Percentiles rank a stretch among this genome's conserved stretches.
Conservation (phyloP, 2,329 filamentous ascomycete genomes). For the Amesomyces nigricolor region DNA sequence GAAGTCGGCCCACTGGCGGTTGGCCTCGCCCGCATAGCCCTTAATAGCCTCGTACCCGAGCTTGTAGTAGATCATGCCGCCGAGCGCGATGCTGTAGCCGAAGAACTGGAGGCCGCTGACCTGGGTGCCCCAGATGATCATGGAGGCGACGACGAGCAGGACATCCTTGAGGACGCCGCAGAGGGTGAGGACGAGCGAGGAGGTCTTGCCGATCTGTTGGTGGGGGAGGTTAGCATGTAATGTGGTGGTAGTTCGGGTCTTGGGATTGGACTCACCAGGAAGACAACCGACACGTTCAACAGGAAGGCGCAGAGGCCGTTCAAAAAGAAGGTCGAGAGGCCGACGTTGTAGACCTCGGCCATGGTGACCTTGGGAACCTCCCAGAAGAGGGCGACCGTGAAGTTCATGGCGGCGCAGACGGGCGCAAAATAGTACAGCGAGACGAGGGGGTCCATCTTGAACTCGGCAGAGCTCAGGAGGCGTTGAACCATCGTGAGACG, state of each 20-base stretch:
- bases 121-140: constrained; percentile 74
- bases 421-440: constrained; percentile 89
- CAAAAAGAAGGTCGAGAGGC: constrained; percentile 63
- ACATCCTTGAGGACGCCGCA: constrained; percentile 87
- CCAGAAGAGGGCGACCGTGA: constrained; percentile 64
- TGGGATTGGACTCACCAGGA: constrained; percentile 59
- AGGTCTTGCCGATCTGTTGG: constrained; percentile 75
- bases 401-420: constrained; percentile 78
- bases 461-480: constrained; percentile 73
- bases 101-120: constrained; percentile 74
- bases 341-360: constrained; percentile 67
- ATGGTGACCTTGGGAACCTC: constrained; percentile 66
- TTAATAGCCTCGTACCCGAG: constrained; percentile 77
- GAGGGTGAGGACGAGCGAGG: constrained; percentile 77
- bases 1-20: constrained; percentile 80
- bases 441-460: constrained; percentile 87
- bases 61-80: constrained; percentile 81
- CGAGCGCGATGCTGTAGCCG: constrained; percentile 74
- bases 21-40: constrained; percentile 66
- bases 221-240: constrained; percentile 26
- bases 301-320: constrained; percentile 76
- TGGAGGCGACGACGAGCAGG: constrained; percentile 71
- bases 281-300: constrained; percentile 80
- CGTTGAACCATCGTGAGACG: constrained; percentile 81
- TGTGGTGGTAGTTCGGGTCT: not conserved